Conservation (phyloP, 2,329 filamentous ascomycete species). For the Tolypocladium inflatum region DNA sequence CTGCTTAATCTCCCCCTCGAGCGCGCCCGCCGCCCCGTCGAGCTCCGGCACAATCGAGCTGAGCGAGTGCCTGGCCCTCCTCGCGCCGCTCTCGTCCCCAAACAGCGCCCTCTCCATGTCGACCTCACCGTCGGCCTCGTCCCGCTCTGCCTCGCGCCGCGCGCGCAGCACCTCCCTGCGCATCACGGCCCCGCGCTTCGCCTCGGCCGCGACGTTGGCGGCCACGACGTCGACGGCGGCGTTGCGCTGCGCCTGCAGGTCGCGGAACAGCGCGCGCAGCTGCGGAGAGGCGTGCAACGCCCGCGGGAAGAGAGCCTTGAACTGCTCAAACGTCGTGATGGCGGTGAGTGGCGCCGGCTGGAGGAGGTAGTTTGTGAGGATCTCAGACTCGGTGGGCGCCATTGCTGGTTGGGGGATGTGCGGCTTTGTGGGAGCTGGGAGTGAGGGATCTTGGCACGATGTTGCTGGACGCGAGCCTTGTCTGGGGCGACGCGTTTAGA, state of each 20-base stretch:
- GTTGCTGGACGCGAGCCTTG: not conserved
- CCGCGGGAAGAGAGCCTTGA: slow-evolving; percentile 67
- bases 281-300: slow-evolving; percentile 55
- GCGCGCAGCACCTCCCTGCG: slow-evolving; percentile 47
- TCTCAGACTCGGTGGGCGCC: slow-evolving; percentile 64
- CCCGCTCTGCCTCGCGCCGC: slow-evolving; percentile 40
- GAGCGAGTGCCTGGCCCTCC: slow-evolving; percentile 48
- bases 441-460: not conserved
- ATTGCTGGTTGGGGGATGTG: slow-evolving; percentile 31
- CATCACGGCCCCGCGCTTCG: slow-evolving; percentile 48
- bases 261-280: slow-evolving; percentile 64
- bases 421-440: not conserved
- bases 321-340: slow-evolving; percentile 64
- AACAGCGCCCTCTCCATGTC: slow-evolving; percentile 57
- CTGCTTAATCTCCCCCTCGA: slow-evolving; percentile 58
- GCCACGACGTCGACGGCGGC: slow-evolving; percentile 58
- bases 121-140: slow-evolving; percentile 52
- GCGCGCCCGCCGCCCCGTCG: slow-evolving; percentile 51
- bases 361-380: slow-evolving; percentile 71
- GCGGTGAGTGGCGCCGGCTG: slow-evolving; percentile 65
- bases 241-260: slow-evolving; percentile 67
- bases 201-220: slow-evolving; percentile 55
- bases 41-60: slow-evolving; percentile 59
- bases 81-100: slow-evolving; percentile 34
- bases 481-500: not conserved